These are phyloP conservation scores for Puya raimondii DNA, from an alignment of 176 grass and related monocot genomes.

Conservation along the genomic window DNA sequence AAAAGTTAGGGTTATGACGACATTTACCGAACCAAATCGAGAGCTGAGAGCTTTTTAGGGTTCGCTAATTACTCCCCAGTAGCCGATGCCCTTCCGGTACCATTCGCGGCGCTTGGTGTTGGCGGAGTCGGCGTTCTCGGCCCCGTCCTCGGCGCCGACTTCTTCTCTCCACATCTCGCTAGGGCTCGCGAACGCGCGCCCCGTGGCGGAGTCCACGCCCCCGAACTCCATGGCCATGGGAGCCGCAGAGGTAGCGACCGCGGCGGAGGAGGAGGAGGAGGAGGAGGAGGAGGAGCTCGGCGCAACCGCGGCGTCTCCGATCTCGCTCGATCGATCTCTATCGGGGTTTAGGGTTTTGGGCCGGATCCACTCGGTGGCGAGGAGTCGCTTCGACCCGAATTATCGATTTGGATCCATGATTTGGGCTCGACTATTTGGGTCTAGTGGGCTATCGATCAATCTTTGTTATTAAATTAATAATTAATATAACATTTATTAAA, in stretches of 20 bases:
- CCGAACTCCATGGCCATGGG: conserved; percentile 47
- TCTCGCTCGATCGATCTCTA: too few relatives aligned
- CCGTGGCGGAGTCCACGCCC: conserved; percentile 54
- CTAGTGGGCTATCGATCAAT: too few relatives aligned
- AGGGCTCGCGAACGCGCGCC: conserved; percentile 63
- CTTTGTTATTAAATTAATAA: too few relatives aligned
- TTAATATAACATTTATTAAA: too few relatives aligned
- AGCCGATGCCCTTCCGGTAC: conserved; percentile 92
- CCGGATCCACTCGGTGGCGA: too few relatives aligned
- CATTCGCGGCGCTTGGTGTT: conserved; percentile 49
- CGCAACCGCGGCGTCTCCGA: not conserved
- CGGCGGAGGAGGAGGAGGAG: not conserved
- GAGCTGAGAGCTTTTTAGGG: not conserved
- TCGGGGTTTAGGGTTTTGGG: too few relatives aligned
- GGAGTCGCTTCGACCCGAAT: too few relatives aligned
- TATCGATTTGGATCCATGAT: too few relatives aligned
- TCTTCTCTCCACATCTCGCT: conserved; percentile 88
- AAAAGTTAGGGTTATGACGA: conserved; percentile 8
- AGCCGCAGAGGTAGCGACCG: conserved; percentile 1
- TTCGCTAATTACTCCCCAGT: conserved; percentile 75
- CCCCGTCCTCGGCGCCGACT: conserved; percentile 30
- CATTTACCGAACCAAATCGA: not conserved
- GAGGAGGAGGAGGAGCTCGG: conserved; percentile 10
- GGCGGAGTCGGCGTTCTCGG: conserved; percentile 4
- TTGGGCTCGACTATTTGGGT: too few relatives aligned